Percentiles rank a stretch among this genome's conserved stretches.
Evolutionary conservation across 1,284 basidiomycete genomes (phyloP).

Genomic region (Cryptococcus maquisensis): DNA sequence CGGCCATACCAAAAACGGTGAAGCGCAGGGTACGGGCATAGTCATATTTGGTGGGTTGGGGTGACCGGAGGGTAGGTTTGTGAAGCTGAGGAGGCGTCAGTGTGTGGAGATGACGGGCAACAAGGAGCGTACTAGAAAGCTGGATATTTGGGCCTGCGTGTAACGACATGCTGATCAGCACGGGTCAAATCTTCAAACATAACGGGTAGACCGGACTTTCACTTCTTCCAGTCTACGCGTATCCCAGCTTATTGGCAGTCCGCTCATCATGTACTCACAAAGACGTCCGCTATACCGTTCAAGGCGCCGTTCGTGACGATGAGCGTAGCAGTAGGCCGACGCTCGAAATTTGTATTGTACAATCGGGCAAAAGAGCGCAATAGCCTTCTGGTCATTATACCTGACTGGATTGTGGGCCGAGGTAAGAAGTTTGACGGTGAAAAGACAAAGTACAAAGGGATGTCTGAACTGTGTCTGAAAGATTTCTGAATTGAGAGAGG

Average conservation of each 20-base stretch:
- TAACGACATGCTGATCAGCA: not conserved
- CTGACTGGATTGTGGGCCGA: too few species aligned
- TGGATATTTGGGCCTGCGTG: constrained; percentile 29
- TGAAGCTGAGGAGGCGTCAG: constrained; percentile 4
- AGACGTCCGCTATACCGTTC: constrained; percentile 70
- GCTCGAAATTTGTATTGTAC: constrained; percentile 47
- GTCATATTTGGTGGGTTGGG: constrained; percentile 56
- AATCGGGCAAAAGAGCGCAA: constrained; percentile 35
- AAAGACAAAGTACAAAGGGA: too few species aligned
- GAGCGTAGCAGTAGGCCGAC: constrained; percentile 68
- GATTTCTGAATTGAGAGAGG: too few species aligned
- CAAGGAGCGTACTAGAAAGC: constrained; percentile 19
- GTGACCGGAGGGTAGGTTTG: constrained; percentile 1
- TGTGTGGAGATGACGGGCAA: not conserved
- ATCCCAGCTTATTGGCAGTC: too few species aligned
- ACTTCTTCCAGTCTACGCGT: too few species aligned
- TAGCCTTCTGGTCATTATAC: constrained; percentile 11
- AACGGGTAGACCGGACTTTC: too few species aligned
- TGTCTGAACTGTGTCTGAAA: too few species aligned
- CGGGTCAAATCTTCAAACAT: too few species aligned
- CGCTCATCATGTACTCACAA: constrained; percentile 46
- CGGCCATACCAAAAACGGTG: constrained; percentile 71
- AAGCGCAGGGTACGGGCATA: constrained; percentile 69
- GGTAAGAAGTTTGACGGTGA: too few species aligned
- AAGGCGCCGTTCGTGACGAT: constrained; percentile 68